Percentiles rank a stretch among this genome's conserved stretches.
phyloP scores from a whole-genome alignment of 768 basidiomycete genomes.

The Infundibulicybe gibba region DNA sequence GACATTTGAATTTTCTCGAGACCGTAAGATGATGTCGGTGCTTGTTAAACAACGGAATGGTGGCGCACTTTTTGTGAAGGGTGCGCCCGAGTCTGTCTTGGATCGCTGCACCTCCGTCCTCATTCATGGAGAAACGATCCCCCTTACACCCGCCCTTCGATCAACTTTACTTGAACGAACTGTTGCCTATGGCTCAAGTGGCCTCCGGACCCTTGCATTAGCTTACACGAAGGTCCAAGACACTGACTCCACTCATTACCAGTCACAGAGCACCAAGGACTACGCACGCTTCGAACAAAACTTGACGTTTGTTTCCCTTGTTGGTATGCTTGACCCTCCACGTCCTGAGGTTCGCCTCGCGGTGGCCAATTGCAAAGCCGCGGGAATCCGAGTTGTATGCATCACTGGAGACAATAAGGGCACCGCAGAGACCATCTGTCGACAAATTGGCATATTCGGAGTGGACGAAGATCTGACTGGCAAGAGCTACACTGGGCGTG shows the following conservation, averaged over 20 bases:
- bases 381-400: slow-evolving; percentile 94
- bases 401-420: slow-evolving; percentile 99
- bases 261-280: slow-evolving; percentile 71
- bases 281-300: slow-evolving; percentile 90
- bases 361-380: slow-evolving; percentile 85
- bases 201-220: slow-evolving; percentile 88
- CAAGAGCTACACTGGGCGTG: slow-evolving; percentile 93
- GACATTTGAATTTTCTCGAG: slow-evolving; percentile 97
- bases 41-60: slow-evolving; percentile 66
- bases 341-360: slow-evolving; percentile 89
- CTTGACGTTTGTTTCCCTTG: slow-evolving; percentile 91
- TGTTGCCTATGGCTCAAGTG: slow-evolving; percentile 69
- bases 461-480: slow-evolving; percentile 86
- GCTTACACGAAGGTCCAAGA: slow-evolving; percentile 82
- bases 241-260: slow-evolving; percentile 77
- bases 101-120: slow-evolving; percentile 81
- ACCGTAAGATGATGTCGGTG: slow-evolving; percentile 99
- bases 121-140: slow-evolving; percentile 58
- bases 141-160: slow-evolving; percentile 63
- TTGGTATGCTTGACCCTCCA: slow-evolving; percentile 97
- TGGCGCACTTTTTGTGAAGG: slow-evolving; percentile 90
- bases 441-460: slow-evolving; percentile 92
- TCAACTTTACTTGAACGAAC: slow-evolving; percentile 60
- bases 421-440: slow-evolving; percentile 96
- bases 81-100: slow-evolving; percentile 93